A percentile compares a stretch with the other conserved stretches of the same genome.
phyloP scores from a whole-genome alignment of 2,329 filamentous ascomycete species.

The Pyrenochaeta sp. region DNA sequence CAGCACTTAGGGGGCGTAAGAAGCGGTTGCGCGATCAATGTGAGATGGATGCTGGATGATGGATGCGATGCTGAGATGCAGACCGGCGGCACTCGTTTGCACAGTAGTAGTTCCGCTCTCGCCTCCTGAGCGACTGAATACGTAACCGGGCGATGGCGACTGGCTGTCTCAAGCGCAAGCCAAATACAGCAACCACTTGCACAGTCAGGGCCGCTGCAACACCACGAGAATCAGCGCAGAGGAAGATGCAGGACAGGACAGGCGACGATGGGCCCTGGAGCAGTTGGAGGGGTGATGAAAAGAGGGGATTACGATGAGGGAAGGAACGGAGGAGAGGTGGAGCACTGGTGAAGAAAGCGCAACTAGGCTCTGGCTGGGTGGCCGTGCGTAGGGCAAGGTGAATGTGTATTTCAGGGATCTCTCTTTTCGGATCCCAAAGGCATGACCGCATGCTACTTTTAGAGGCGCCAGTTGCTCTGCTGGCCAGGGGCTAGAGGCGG shows the following conservation, averaged over 20 bases:
- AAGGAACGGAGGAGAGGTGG: conserved; percentile 41
- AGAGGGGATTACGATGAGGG: conserved; percentile 33
- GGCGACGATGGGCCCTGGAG: conserved; percentile 31
- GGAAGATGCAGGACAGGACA: conserved; percentile 13
- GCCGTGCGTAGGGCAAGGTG: conserved; percentile 44
- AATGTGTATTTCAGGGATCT: conserved; percentile 46
- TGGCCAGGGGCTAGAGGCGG: conserved; percentile 33
- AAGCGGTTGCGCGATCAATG: conserved; percentile 22
- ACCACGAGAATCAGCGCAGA: conserved; percentile 22
- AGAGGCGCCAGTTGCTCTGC: conserved; percentile 32
- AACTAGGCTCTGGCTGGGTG: conserved; percentile 39
- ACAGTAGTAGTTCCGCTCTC: conserved; percentile 26
- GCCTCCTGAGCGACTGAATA: conserved; percentile 43
- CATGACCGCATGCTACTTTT: conserved; percentile 49
- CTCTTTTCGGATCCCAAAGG: conserved; percentile 25
- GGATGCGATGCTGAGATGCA: conserved; percentile 15
- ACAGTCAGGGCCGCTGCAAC: conserved; percentile 26
- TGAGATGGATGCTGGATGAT: conserved; percentile 18
- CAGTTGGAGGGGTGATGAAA: conserved; percentile 32
- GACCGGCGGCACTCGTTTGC: conserved; percentile 27
- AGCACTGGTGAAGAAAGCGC: conserved; percentile 41
- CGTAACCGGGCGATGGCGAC: conserved; percentile 36
- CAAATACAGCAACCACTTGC: conserved; percentile 18
- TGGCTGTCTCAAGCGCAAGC: conserved; percentile 26
- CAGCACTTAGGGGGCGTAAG: conserved; percentile 10